Evolutionary conservation across 129 eudicot species (phyloP).

Genomic region (Centrapalus pauciflorus): DNA sequence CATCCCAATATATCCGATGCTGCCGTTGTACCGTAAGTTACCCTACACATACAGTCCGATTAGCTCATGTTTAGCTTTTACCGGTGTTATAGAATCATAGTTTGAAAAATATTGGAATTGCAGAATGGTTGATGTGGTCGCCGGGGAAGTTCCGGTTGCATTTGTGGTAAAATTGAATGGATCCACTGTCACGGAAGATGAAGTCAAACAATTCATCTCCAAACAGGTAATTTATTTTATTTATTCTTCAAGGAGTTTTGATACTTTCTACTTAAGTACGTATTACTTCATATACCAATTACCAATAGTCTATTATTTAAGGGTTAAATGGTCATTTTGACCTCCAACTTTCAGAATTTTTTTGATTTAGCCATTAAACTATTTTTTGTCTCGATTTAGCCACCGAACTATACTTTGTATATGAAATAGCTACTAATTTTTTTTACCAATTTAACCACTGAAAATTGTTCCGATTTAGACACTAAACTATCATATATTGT

Average conservation of each 20-base stretch:
- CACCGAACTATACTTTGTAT: too few species aligned
- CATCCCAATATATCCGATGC: conserved; percentile 70
- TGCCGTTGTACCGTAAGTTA: conserved; percentile 85
- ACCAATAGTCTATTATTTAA: too few species aligned
- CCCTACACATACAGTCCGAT: not conserved
- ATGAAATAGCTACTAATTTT: too few species aligned
- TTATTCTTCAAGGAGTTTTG: not conserved
- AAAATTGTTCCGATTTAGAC: too few species aligned
- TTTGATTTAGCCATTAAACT: too few species aligned
- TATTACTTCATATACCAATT: too few species aligned
- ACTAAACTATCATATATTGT: too few species aligned
- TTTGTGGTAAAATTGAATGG: conserved; percentile 74
- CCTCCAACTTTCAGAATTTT: too few species aligned
- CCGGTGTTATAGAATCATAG: not conserved
- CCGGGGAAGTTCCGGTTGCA: conserved; percentile 94
- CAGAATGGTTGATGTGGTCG: conserved; percentile 77
- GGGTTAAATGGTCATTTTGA: too few species aligned
- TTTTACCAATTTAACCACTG: too few species aligned
- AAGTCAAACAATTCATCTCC: conserved; percentile 64
- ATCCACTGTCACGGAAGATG: conserved; percentile 56
- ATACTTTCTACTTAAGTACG: too few species aligned
- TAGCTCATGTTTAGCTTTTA: not conserved
- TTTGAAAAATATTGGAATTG: not conserved
- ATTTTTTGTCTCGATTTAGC: too few species aligned
- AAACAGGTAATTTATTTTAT: conserved; percentile 54